phyloP scores from a whole-genome alignment of 768 basidiomycete genomes.

The Tubosaeta brunneosetosa region DNA sequence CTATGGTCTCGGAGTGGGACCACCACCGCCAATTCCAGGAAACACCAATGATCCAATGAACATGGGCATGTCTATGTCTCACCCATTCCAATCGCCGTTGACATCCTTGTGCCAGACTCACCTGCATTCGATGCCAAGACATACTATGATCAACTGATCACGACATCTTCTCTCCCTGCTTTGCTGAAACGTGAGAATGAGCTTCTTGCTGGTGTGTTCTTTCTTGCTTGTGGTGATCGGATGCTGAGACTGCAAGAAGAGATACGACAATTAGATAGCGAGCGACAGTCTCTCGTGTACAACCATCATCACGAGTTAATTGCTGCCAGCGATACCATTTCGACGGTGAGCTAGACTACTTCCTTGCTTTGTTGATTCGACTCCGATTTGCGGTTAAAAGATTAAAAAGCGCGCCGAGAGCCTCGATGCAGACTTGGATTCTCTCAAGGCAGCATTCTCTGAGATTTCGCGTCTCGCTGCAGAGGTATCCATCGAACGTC shows the following conservation, averaged over 20 bases:
- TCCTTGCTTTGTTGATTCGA: neutral
- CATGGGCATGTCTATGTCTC: constrained; percentile 47
- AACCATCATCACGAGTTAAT: constrained; percentile 96
- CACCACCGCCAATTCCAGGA: constrained; percentile 56
- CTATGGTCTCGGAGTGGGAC: constrained; percentile 78
- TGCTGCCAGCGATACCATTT: constrained; percentile 88
- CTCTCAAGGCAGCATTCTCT: constrained; percentile 74
- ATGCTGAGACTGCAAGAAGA: constrained; percentile 42
- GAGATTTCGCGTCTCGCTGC: constrained; percentile 78
- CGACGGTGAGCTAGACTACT: constrained; percentile 49
- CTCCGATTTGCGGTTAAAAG: constrained; percentile 35
- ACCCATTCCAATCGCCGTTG: neutral
- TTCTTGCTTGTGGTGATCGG: neutral
- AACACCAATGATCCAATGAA: constrained; percentile 75
- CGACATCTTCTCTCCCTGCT: constrained; percentile 66
- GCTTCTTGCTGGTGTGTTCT: constrained; percentile 54
- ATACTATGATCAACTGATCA: constrained; percentile 85
- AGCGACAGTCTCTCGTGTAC: constrained; percentile 87
- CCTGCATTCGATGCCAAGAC: constrained; percentile 75
- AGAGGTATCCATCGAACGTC: constrained; percentile 53
- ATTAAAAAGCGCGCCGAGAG: constrained; percentile 87
- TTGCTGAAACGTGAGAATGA: constrained; percentile 82
- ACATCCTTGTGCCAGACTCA: constrained; percentile 50
- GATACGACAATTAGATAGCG: constrained; percentile 81
- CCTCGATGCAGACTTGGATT: constrained; percentile 79